Evolutionary conservation across 2,329 filamentous ascomycete species (phyloP).

Genomic region (Rhinocladiella similis): DNA sequence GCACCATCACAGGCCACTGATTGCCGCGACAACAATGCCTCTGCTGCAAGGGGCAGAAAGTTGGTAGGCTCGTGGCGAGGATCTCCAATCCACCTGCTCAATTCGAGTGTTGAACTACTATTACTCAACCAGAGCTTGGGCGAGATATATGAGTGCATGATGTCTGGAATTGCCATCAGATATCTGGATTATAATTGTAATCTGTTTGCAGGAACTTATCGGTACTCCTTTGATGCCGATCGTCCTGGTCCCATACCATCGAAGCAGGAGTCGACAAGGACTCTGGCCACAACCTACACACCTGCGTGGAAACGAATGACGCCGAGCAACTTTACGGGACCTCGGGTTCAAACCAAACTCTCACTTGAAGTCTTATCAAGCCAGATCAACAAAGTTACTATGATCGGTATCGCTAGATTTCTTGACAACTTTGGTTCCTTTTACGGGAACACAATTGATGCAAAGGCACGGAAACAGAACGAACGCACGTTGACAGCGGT

Average conservation of each 20-base stretch:
- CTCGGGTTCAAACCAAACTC: not conserved
- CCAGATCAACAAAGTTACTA: conserved; percentile 16
- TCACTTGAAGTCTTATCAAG: conserved; percentile 4
- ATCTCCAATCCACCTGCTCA: conserved; percentile 18
- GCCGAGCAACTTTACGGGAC: not conserved
- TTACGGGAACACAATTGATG: conserved; percentile 14
- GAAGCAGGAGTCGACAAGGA: not conserved
- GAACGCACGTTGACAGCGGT: conserved; percentile 15
- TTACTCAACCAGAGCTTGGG: conserved; percentile 15
- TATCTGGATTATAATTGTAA: conserved; percentile 20
- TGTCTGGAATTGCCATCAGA: conserved; percentile 18
- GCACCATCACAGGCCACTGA: not conserved
- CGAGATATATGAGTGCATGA: conserved; percentile 20
- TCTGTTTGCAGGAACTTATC: conserved; percentile 18
- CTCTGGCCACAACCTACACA: not conserved
- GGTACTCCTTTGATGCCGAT: conserved; percentile 15
- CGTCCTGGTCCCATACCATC: not conserved
- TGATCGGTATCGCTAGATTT: conserved; percentile 20
- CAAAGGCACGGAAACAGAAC: conserved; percentile 11
- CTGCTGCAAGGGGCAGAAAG: not conserved
- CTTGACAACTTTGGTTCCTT: conserved; percentile 20
- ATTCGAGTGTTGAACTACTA: conserved; percentile 15
- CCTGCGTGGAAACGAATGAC: conserved; percentile 5
- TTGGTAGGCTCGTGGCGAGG: conserved; percentile 11
- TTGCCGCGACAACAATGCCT: no score